Conservation (phyloP, 441 rosid genomes). For the Sinapis alba region DNA sequence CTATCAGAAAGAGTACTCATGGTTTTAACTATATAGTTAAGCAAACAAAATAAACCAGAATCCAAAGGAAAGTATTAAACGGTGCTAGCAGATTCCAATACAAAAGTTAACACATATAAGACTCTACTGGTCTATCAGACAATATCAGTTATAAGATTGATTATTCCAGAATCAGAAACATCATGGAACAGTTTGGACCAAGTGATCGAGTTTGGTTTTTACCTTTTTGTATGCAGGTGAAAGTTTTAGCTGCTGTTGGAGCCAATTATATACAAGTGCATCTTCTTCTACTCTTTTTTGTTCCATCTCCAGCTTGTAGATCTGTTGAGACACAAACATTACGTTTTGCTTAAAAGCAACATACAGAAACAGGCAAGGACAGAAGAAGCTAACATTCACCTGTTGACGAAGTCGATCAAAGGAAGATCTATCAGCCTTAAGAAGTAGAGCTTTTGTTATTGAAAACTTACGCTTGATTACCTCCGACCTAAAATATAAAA, state of each 20-base stretch:
- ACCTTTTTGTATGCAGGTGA: slow-evolving; percentile 95
- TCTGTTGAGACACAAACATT: slow-evolving; percentile 46
- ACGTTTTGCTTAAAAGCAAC: slow-evolving; percentile 10
- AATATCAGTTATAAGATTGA: neutral
- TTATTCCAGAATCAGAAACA: slow-evolving; percentile 17
- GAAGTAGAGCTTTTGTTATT: slow-evolving; percentile 74
- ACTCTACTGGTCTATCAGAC: neutral
- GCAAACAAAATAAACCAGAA: slow-evolving; percentile 12
- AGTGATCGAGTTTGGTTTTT: slow-evolving; percentile 11
- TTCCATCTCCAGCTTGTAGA: slow-evolving; percentile 77
- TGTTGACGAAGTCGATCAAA: slow-evolving; percentile 79
- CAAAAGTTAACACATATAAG: neutral
- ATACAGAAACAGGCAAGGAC: neutral
- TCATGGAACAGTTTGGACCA: neutral
- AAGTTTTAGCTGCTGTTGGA: slow-evolving; percentile 80
- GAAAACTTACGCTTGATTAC: slow-evolving; percentile 73
- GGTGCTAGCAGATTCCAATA: neutral
- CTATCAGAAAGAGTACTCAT: slow-evolving; percentile 3
- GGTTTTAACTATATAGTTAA: slow-evolving; percentile 10
- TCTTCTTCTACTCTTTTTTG: slow-evolving; percentile 88
- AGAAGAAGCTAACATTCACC: slow-evolving; percentile 47
- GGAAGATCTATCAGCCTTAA: slow-evolving; percentile 85
- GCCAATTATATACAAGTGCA: slow-evolving; percentile 87
- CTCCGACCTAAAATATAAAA: slow-evolving; percentile 53
- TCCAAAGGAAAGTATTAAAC: neutral